Evolutionary conservation across 305 asterid genomes (phyloP).

Genomic region (Petunia hybrid): DNA sequence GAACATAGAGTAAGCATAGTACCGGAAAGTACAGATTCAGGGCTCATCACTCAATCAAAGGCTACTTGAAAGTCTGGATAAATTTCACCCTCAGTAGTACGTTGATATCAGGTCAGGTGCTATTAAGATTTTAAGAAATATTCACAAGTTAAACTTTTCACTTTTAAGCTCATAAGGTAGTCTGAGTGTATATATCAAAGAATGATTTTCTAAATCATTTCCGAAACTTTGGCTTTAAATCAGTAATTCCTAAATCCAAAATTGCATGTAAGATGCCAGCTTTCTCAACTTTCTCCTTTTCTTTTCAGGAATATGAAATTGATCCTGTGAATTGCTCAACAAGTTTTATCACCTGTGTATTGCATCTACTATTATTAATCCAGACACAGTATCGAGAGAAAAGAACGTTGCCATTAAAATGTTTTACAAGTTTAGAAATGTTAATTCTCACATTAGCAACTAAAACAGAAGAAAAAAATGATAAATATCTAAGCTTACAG

Average conservation of each 20-base stretch:
- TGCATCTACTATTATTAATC: conserved; percentile 1
- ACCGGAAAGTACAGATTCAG: conserved; percentile 6
- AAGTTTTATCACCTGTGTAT: neutral
- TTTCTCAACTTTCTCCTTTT: conserved; percentile 28
- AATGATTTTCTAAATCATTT: neutral
- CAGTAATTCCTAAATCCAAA: neutral
- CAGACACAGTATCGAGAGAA: neutral
- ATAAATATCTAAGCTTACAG: conserved; percentile 27
- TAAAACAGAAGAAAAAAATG: conserved; percentile 30
- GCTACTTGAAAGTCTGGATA: conserved; percentile 9
- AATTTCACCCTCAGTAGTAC: conserved; percentile 14
- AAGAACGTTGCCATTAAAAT: neutral
- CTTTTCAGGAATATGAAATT: conserved; percentile 22
- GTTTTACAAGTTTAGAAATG: conserved; percentile 7
- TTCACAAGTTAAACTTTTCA: conserved; percentile 23
- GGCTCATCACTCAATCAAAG: conserved; percentile 23
- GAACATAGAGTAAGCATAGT: neutral
- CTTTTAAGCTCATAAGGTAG: neutral
- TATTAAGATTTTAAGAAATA: conserved; percentile 15
- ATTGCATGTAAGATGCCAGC: neutral
- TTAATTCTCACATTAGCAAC: conserved; percentile 15
- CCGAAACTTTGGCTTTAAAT: neutral
- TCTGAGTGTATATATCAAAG: neutral
- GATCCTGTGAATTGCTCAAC: neutral
- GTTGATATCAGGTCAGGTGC: neutral